A percentile compares a stretch with the other conserved stretches of the same genome.
phyloP scores from a whole-genome alignment of 2,329 filamentous ascomycete genomes.

The Neurospora crassa region DNA sequence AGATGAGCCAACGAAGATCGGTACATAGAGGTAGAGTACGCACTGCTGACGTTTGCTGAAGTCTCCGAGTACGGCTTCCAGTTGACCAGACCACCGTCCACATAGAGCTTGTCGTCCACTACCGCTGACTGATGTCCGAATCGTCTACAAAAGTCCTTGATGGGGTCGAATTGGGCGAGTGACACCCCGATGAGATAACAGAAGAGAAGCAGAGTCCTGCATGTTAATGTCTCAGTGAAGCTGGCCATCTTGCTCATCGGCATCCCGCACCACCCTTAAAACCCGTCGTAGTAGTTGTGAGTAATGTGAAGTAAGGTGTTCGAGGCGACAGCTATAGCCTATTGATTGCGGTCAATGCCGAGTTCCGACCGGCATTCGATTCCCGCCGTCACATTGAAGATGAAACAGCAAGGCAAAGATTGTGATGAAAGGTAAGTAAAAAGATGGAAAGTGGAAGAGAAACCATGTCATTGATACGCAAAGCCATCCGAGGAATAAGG shows the following conservation, averaged over 20 bases:
- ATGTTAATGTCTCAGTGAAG: background rate
- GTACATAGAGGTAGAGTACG: background rate
- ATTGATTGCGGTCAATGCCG: background rate
- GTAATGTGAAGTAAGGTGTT: background rate
- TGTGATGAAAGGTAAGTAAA: too few species aligned
- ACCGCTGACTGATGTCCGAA: constrained; percentile 13
- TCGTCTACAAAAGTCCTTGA: constrained; percentile 11
- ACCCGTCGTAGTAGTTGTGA: background rate
- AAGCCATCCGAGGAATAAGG: background rate
- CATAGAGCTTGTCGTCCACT: constrained; percentile 9
- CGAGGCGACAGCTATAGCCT: background rate
- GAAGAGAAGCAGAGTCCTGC: background rate
- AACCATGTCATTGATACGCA: background rate
- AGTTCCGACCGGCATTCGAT: background rate
- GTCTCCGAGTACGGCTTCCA: constrained; percentile 10
- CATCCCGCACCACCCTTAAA: background rate
- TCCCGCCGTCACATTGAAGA: background rate
- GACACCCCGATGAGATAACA: background rate
- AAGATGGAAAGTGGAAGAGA: background rate
- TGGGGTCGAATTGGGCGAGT: constrained; percentile 8
- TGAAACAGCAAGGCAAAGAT: background rate
- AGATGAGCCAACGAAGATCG: background rate
- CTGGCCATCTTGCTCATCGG: background rate
- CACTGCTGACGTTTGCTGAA: constrained; percentile 8
- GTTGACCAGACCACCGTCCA: constrained; percentile 11